A percentile compares a stretch with the other conserved stretches of the same genome.
phyloP scores from a whole-genome alignment of 2,329 filamentous ascomycete genomes.

The Alternaria solani region DNA sequence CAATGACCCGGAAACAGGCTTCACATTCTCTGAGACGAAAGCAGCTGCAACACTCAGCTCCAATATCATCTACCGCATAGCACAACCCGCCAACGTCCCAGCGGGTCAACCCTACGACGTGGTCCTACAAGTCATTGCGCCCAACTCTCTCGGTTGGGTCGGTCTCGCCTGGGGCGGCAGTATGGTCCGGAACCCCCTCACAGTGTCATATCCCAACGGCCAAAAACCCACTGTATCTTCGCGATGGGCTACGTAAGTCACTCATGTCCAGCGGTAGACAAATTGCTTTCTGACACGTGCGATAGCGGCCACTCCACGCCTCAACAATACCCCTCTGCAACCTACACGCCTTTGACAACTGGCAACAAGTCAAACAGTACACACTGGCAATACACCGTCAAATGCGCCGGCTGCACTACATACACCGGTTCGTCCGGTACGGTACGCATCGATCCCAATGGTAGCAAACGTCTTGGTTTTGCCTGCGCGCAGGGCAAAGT shows the following conservation, averaged over 20 bases:
- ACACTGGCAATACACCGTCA: conserved; percentile 44
- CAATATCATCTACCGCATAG: conserved; percentile 42
- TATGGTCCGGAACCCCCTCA: conserved; percentile 45
- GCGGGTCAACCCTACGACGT: conserved; percentile 33
- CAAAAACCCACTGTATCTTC: conserved; percentile 36
- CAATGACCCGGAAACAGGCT: conserved; percentile 42
- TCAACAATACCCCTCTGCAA: conserved; percentile 33
- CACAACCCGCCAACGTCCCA: conserved; percentile 32
- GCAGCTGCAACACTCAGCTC: conserved; percentile 36
- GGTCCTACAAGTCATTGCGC: conserved; percentile 41
- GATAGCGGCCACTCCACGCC: conserved; percentile 36
- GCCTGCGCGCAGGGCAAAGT: conserved; percentile 34
- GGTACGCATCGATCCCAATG: conserved; percentile 30
- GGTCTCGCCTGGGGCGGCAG: conserved; percentile 43
- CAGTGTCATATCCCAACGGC: conserved; percentile 41
- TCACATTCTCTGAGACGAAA: conserved; percentile 45
- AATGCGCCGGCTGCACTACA: conserved; percentile 42
- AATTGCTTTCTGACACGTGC: not conserved
- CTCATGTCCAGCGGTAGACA: rapidly evolving
- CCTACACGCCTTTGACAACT: conserved; percentile 30
- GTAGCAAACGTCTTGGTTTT: conserved; percentile 32
- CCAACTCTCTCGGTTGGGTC: conserved; percentile 39
- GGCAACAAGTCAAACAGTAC: conserved; percentile 42
- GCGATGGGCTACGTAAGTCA: conserved; percentile 42
- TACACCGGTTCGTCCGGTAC: conserved; percentile 27